Conservation (phyloP, 2,329 filamentous ascomycete species). For the Botrytis paeoniae region DNA sequence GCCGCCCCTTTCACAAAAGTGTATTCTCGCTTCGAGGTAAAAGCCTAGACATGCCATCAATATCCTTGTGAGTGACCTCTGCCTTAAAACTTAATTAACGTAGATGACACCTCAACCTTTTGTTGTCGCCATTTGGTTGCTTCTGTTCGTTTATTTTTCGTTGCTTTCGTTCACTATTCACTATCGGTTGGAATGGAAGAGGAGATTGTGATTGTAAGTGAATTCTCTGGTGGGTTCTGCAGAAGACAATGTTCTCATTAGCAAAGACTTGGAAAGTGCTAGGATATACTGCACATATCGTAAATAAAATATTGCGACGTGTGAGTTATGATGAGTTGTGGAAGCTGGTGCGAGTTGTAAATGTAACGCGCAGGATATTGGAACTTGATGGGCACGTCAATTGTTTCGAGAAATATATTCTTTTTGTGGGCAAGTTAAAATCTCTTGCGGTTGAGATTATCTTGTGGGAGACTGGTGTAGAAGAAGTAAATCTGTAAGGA, state of each 20-base stretch:
- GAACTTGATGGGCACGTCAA: neutral
- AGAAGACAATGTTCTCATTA: no score
- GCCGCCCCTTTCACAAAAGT: neutral
- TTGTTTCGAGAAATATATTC: neutral
- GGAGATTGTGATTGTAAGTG: neutral
- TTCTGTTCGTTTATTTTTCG: neutral
- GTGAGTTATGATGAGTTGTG: neutral
- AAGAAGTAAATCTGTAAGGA: neutral
- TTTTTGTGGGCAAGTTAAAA: no score
- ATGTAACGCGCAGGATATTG: neutral
- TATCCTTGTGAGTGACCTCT: neutral
- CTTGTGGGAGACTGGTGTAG: no score
- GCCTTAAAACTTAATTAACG: neutral
- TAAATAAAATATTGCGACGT: fast-evolving
- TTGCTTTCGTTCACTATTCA: neutral
- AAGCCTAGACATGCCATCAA: neutral
- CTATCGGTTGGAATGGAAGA: neutral
- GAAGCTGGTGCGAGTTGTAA: neutral
- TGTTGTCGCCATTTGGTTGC: neutral
- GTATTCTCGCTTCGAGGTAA: constrained; percentile 1
- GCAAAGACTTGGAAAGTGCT: neutral
- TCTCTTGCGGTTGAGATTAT: no score
- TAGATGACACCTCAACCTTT: neutral
- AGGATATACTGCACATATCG: neutral
- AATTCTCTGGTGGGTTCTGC: neutral